phyloP scores from a whole-genome alignment of 805 yeast genomes.

The Zygosaccharomyces kombuchaensis region DNA sequence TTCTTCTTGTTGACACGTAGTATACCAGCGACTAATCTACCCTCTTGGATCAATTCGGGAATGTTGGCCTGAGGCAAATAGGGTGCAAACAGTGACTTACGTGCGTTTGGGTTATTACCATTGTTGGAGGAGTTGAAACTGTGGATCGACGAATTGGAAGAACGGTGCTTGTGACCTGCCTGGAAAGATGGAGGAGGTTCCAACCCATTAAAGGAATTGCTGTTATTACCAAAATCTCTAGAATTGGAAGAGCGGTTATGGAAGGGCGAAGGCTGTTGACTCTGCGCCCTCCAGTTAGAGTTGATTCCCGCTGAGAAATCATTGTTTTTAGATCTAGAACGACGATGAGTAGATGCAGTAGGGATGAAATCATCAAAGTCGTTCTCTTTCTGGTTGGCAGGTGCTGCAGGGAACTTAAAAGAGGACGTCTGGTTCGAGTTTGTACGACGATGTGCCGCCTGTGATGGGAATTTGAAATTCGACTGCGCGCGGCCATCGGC shows the following conservation, averaged over 20 bases:
- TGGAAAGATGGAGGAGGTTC: conserved; percentile 44
- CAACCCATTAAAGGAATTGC: conserved; percentile 22
- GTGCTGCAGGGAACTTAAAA: conserved; percentile 62
- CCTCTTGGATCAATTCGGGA: conserved; percentile 85
- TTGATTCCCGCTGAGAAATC: conserved; percentile 41
- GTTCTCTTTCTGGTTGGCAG: conserved; percentile 19
- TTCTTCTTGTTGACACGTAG: conserved; percentile 93
- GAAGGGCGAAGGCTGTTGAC: conserved; percentile 37
- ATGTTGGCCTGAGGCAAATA: conserved; percentile 90
- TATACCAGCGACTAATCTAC: conserved; percentile 86
- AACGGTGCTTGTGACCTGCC: conserved; percentile 79
- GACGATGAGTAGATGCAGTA: conserved; percentile 30
- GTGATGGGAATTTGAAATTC: conserved; percentile 31
- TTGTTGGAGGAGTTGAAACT: conserved; percentile 33
- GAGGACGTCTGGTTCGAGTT: conserved; percentile 41
- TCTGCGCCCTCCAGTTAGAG: conserved; percentile 64
- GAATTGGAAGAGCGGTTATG: conserved; percentile 30
- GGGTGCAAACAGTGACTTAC: conserved; percentile 90
- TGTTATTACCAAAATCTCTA: conserved; percentile 18
- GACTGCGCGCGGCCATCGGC: conserved; percentile 16
- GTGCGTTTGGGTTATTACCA: conserved; percentile 38
- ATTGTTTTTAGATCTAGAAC: conserved; percentile 28
- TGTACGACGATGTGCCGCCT: conserved; percentile 23
- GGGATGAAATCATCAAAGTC: conserved; percentile 30
- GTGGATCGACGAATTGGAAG: conserved; percentile 66